A percentile compares a stretch with the other conserved stretches of the same genome.
These are phyloP conservation scores for Aureobasidium melanogenum DNA, from an alignment of 2,329 filamentous ascomycete species.

Conservation along the genomic window DNA sequence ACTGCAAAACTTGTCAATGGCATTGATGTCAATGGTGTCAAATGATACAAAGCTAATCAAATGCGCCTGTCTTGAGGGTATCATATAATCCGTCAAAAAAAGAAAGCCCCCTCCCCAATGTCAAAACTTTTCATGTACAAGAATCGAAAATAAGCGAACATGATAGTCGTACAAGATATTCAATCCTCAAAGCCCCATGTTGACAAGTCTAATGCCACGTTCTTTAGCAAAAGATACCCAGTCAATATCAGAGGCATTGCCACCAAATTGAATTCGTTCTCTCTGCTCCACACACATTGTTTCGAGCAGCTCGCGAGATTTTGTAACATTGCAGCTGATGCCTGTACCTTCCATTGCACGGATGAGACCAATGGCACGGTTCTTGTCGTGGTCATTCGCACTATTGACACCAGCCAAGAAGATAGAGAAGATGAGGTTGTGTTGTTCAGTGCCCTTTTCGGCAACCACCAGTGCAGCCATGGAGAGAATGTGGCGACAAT, in stretches of 20 bases:
- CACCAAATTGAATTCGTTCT: slow-evolving; percentile 30
- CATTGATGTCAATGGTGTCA: background rate
- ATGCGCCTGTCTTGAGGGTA: background rate
- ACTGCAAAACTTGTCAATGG: background rate
- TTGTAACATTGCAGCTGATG: slow-evolving; percentile 40
- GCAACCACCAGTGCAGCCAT: slow-evolving; percentile 25
- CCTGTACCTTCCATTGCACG: slow-evolving; percentile 37
- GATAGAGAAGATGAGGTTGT: slow-evolving; percentile 43
- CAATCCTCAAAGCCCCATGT: slow-evolving; percentile 34
- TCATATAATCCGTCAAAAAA: background rate
- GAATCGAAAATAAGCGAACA: background rate
- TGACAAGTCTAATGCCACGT: slow-evolving; percentile 39
- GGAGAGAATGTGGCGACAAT: slow-evolving; percentile 35
- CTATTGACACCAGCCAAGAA: slow-evolving; percentile 45
- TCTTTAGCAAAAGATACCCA: slow-evolving; percentile 42
- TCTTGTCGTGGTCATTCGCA: slow-evolving; percentile 34
- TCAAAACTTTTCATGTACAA: background rate
- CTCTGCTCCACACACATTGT: slow-evolving; percentile 41
- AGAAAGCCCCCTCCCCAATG: background rate
- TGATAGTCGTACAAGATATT: background rate
- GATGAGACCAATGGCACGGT: slow-evolving; percentile 40
- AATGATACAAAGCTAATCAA: background rate
- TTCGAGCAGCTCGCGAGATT: slow-evolving; percentile 38
- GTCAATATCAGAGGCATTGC: slow-evolving; percentile 37
- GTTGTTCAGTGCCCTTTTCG: slow-evolving; percentile 18